Evolutionary conservation across 2,329 filamentous ascomycete species (phyloP).

Genomic region (Curvularia hawaiiensis): DNA sequence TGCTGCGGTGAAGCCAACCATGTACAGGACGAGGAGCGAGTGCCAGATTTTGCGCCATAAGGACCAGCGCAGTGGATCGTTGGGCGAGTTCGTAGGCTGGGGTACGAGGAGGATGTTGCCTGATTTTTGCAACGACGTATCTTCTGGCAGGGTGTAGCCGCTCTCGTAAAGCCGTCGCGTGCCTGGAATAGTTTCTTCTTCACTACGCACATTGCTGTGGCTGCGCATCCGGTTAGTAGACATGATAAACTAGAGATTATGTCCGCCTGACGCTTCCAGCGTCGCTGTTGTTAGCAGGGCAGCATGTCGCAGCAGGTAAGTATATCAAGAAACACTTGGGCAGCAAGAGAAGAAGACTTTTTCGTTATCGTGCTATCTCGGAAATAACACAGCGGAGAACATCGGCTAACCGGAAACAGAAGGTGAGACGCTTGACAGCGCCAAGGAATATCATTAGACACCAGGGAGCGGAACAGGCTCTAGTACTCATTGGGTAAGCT

Average conservation of each 20-base stretch:
- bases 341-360: not conserved
- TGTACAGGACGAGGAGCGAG: conserved; percentile 2
- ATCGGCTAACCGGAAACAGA: not conserved
- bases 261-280: not conserved
- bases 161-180: not conserved
- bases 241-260: not conserved
- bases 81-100: conserved; percentile 1
- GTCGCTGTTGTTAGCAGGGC: conserved; percentile 1
- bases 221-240: not conserved
- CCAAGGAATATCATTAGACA: not conserved
- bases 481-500: no score
- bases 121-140: not conserved
- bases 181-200: conserved; percentile 1
- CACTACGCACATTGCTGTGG: not conserved
- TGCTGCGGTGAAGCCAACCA: conserved; percentile 1
- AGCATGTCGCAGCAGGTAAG: not conserved
- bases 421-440: not conserved
- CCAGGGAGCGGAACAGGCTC: no score
- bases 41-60: conserved; percentile 1
- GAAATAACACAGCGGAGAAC: not conserved
- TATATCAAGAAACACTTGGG: not conserved
- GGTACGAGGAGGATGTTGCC: not conserved
- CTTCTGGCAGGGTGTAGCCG: not conserved
- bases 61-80: conserved; percentile 3
- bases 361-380: conserved; percentile 4